A percentile compares a stretch with the other conserved stretches of the same genome.
These are phyloP conservation scores for Straminergon stramineum DNA, from an alignment of 225 moss, liverwort and hornwort species.

Conservation along the genomic window DNA sequence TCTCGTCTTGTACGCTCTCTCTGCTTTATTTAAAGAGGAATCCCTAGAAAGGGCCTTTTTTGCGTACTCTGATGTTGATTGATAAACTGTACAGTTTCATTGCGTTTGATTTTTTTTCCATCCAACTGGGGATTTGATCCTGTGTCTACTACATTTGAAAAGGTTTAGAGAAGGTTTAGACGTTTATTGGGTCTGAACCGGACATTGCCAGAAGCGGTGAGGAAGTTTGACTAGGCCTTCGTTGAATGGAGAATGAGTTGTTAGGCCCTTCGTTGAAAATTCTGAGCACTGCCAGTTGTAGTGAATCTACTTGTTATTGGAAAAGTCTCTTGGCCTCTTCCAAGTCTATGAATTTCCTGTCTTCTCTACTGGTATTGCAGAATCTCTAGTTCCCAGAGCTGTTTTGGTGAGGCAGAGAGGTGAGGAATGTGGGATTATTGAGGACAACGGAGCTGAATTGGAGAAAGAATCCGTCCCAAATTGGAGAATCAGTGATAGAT, in stretches of 20 bases:
- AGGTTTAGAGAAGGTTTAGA: background rate
- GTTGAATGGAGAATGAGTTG: too few species aligned
- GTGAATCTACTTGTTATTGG: background rate
- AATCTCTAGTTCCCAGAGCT: background rate
- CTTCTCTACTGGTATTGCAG: background rate
- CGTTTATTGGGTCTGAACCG: background rate
- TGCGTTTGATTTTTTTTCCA: background rate
- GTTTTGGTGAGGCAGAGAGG: background rate
- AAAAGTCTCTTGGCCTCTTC: background rate
- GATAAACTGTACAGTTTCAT: background rate
- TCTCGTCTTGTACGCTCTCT: conserved; percentile 7
- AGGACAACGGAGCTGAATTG: background rate
- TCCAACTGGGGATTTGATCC: background rate
- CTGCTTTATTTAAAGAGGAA: conserved; percentile 11
- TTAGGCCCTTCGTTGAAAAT: too few species aligned
- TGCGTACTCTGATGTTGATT: background rate
- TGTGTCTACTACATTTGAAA: background rate
- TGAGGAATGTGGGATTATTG: background rate
- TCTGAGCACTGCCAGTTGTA: background rate
- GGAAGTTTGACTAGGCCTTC: background rate
- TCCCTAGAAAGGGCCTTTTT: background rate
- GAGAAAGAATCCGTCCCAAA: background rate
- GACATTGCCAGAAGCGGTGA: background rate
- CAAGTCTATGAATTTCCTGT: background rate
- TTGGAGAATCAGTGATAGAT: background rate